Evolutionary conservation across 306 rosid species (phyloP).

Genomic region (Prunus mume): DNA sequence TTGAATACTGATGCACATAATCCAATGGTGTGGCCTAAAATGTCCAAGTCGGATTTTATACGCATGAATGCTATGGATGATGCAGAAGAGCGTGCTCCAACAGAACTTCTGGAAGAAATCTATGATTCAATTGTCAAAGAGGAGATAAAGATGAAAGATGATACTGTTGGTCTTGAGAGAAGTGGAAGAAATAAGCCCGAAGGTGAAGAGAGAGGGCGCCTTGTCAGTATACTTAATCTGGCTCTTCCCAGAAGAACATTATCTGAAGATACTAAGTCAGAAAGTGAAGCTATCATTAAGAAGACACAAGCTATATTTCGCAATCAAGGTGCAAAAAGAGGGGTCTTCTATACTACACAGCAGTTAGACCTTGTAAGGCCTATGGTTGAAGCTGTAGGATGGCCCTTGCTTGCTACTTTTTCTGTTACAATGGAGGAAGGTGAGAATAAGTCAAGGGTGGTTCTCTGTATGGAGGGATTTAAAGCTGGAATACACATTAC

Average conservation of each 20-base stretch:
- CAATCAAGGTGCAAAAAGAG: conserved; percentile 77
- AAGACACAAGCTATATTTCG: conserved; percentile 89
- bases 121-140: conserved; percentile 90
- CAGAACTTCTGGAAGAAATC: conserved; percentile 83
- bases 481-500: conserved; percentile 96
- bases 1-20: conserved; percentile 98
- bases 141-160: conserved; percentile 95
- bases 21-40: conserved; percentile 99
- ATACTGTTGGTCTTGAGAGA: conserved; percentile 54
- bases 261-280: conserved; percentile 66
- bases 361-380: conserved; percentile 99
- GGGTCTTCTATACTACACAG: conserved; percentile 86
- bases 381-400: conserved; percentile 99
- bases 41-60: conserved; percentile 89
- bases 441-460: conserved; percentile 87
- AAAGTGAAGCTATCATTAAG: conserved; percentile 93
- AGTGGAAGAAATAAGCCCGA: conserved; percentile 63
- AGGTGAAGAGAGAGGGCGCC: conserved; percentile 86
- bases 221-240: conserved; percentile 89
- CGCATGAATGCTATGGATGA: conserved; percentile 88
- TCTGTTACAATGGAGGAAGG: conserved; percentile 99
- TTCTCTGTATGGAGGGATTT: conserved; percentile 97
- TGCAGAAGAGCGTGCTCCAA: conserved; percentile 87
- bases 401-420: conserved; percentile 99
- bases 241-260: conserved; percentile 82